phyloP scores from a whole-genome alignment of 2,329 filamentous ascomycete genomes.

The Paracoccidioides brasiliensis region DNA sequence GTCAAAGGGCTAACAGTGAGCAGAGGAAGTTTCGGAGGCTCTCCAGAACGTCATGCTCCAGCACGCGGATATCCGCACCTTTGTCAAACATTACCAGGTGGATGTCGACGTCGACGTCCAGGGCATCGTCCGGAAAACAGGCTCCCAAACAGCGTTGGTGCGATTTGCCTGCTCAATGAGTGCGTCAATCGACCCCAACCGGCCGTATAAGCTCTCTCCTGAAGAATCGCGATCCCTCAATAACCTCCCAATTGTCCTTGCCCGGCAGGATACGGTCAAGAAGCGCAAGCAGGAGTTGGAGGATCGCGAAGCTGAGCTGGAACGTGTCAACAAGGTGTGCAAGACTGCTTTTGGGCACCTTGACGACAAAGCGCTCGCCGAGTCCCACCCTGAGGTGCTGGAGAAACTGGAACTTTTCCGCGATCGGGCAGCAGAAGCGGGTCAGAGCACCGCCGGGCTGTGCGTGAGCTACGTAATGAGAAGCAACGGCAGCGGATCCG shows the following conservation, averaged over 20 bases:
- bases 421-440: slow-evolving; percentile 8
- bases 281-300: slow-evolving; percentile 11
- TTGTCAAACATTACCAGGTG: slow-evolving; percentile 17
- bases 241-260: slow-evolving; percentile 10
- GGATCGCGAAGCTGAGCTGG: slow-evolving; percentile 9
- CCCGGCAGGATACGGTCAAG: slow-evolving; percentile 12
- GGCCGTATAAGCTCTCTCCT: slow-evolving; percentile 13
- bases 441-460: slow-evolving; percentile 7
- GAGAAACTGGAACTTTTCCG: slow-evolving; percentile 9
- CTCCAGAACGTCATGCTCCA: no score
- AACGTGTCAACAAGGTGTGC: slow-evolving; percentile 8
- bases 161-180: slow-evolving; percentile 18
- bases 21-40: no score
- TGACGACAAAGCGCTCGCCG: not conserved
- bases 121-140: slow-evolving; percentile 15
- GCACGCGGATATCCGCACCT: slow-evolving; percentile 16
- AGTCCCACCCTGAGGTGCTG: slow-evolving; percentile 6
- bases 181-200: slow-evolving; percentile 15
- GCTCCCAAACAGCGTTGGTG: slow-evolving; percentile 15
- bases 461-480: slow-evolving; percentile 12
- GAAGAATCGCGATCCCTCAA: slow-evolving; percentile 17
- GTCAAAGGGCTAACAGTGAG: not conserved
- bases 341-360: slow-evolving; percentile 7
- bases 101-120: slow-evolving; percentile 18
- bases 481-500: slow-evolving; percentile 12